Evolutionary conservation across 1,284 basidiomycete species (phyloP).

Genomic region (Trametes polyzona): DNA sequence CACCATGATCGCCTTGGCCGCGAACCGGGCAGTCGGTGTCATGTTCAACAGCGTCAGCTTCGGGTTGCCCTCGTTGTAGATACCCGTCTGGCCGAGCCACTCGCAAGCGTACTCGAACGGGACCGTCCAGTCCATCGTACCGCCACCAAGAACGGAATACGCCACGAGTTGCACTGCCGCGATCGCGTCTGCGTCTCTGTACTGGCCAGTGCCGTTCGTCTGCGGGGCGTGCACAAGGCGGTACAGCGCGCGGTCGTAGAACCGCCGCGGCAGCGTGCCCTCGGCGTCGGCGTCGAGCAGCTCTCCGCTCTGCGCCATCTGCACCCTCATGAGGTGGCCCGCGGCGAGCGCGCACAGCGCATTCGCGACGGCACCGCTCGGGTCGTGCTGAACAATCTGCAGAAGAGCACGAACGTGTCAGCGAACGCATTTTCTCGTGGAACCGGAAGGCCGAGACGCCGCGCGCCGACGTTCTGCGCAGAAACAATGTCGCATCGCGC

Average conservation of each 20-base stretch:
- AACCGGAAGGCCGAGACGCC: neutral
- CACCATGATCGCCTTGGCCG: conserved; percentile 74
- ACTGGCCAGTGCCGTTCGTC: conserved; percentile 51
- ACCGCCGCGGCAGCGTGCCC: conserved; percentile 62
- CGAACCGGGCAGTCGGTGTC: conserved; percentile 53
- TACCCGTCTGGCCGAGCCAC: conserved; percentile 69
- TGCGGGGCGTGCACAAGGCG: conserved; percentile 48
- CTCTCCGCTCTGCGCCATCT: conserved; percentile 53
- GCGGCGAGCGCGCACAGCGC: conserved; percentile 77
- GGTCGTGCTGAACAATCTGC: conserved; percentile 66
- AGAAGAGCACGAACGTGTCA: conserved; percentile 11
- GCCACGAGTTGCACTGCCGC: conserved; percentile 75
- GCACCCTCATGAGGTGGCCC: conserved; percentile 66
- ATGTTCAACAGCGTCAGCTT: conserved; percentile 58
- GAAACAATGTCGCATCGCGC: neutral
- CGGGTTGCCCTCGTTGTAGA: conserved; percentile 65
- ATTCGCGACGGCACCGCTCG: conserved; percentile 67
- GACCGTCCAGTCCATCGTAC: conserved; percentile 65
- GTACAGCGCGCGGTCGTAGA: conserved; percentile 66
- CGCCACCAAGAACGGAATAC: conserved; percentile 69
- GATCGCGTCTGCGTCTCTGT: conserved; percentile 69
- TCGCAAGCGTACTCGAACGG: conserved; percentile 70
- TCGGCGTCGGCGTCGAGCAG: conserved; percentile 51
- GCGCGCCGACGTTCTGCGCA: neutral
- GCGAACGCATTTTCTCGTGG: neutral